These are phyloP conservation scores for Blastomyces silverae DNA, from an alignment of 2,329 filamentous ascomycete species.

Conservation along the genomic window DNA sequence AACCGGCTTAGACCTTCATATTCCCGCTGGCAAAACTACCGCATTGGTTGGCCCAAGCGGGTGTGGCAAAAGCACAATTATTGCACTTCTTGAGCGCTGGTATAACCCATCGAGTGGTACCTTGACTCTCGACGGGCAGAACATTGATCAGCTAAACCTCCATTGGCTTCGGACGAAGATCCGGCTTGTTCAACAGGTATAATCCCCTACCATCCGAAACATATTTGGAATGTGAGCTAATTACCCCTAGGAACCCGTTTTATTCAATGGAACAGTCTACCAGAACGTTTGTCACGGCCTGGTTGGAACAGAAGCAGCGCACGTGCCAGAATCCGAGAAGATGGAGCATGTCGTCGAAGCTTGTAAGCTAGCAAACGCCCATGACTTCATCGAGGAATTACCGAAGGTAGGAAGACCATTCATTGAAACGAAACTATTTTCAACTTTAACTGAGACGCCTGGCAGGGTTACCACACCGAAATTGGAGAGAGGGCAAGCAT, in stretches of 20 bases:
- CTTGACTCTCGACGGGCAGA: constrained; percentile 45
- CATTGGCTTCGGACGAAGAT: constrained; percentile 36
- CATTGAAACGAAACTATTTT: background rate
- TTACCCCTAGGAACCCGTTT: constrained; percentile 65
- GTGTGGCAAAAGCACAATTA: constrained; percentile 53
- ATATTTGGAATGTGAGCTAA: background rate
- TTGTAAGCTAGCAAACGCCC: constrained; percentile 77
- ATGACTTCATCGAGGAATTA: constrained; percentile 70
- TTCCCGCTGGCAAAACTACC: constrained; percentile 47
- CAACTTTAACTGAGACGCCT: constrained; percentile 4
- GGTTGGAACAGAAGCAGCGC: constrained; percentile 65
- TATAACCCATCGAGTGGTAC: constrained; percentile 51
- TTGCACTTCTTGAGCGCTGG: constrained; percentile 50
- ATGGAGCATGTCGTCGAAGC: constrained; percentile 62
- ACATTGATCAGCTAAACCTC: constrained; percentile 47
- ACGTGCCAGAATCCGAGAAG: constrained; percentile 56
- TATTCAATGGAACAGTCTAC: constrained; percentile 75
- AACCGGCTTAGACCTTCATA: constrained; percentile 38
- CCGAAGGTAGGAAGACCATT: constrained; percentile 48
- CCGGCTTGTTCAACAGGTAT: constrained; percentile 45
- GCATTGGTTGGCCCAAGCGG: constrained; percentile 55
- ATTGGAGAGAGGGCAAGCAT: constrained; percentile 83
- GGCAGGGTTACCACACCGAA: constrained; percentile 66
- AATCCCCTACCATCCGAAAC: background rate
- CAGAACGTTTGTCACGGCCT: constrained; percentile 74